These are phyloP conservation scores for Crithidia thermophila DNA, from an alignment of 208 protist genomes.

Conservation along the genomic window DNA sequence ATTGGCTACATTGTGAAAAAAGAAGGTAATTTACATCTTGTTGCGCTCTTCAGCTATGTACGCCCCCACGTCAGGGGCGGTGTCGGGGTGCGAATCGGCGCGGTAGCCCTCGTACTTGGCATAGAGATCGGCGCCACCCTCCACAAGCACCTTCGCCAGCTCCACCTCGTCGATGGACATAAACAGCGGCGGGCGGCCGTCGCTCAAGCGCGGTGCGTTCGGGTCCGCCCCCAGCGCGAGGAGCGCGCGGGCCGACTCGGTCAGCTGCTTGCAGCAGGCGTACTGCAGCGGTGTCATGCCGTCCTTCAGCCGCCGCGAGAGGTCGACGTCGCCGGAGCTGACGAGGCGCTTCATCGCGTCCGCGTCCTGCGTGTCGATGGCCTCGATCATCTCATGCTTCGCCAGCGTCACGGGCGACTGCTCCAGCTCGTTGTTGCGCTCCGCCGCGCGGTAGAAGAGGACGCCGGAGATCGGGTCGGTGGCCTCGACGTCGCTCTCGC, in stretches of 20 bases:
- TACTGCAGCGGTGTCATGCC: slow-evolving; percentile 91
- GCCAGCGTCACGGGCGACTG: slow-evolving; percentile 54
- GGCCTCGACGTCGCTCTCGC: slow-evolving; percentile 86
- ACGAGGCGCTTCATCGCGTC: slow-evolving; percentile 51
- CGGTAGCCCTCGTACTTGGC: slow-evolving; percentile 73
- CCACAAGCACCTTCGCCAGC: slow-evolving; percentile 67
- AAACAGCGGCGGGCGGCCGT: slow-evolving; percentile 83
- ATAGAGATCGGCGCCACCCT: slow-evolving; percentile 74
- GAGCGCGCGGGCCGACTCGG: slow-evolving; percentile 50
- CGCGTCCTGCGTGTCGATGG: slow-evolving; percentile 57
- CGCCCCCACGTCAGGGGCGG: slow-evolving; percentile 57
- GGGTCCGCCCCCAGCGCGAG: slow-evolving; percentile 82
- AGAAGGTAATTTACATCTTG: slow-evolving; percentile 37
- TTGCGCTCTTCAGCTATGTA: slow-evolving; percentile 43
- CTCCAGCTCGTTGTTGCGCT: slow-evolving; percentile 67
- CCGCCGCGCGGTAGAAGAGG: slow-evolving; percentile 80
- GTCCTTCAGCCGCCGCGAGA: slow-evolving; percentile 46
- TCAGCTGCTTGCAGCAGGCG: slow-evolving; percentile 65
- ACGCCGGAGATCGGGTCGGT: slow-evolving; percentile 66
- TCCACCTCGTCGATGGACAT: slow-evolving; percentile 82
- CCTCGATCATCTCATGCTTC: slow-evolving; percentile 64
- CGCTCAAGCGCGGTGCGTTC: slow-evolving; percentile 54
- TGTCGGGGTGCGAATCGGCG: slow-evolving; percentile 81
- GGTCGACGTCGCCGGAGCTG: slow-evolving; percentile 50
- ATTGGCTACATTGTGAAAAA: neutral